Evolutionary conservation across 176 grass and related monocot genomes (phyloP), one percentile per base, ranked within the genome.

Genomic region (Aechmea fasciata): DNA sequence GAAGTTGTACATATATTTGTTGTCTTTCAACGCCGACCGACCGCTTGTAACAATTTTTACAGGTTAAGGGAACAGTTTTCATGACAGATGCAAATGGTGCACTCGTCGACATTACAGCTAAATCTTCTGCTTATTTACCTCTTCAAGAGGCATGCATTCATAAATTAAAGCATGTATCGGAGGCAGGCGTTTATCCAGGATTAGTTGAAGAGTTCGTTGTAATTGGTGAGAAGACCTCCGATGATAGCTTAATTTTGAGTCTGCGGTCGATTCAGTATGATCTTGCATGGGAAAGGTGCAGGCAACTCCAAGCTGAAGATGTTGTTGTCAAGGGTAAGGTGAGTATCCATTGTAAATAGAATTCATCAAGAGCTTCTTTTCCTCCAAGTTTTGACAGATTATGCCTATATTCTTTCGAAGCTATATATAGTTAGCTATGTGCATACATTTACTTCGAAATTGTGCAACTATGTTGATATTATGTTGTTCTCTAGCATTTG

Each of bases 261-360:
- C 64, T 93, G 26, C 80, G 85, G 79, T 69, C 84, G 70, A 83
- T 83, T 75, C 89, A 93, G 65, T 91, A 85, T 80, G 86, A 93
- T 59, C 76, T 99, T 63, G 89, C 89, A 13, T 99, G 94, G 94
- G 89, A 99, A 82, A 83, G 94, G 23, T 93, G 89, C 66, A 83
- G 89, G 50, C 89, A 99, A 66, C 86, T 99, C 61, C 94, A 99
- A 71, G 89, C 86, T 51, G 94, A 99, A 85, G 89, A 99, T 81
- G 84, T 77, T 51, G 47, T 85, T 15, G 52, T 87, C 65, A 81
- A 82, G 68, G 94, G 94, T 49, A 92, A 63, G 77, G 93, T 97
- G 72, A 87, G 94, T 87, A 85, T 69, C 64, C 70, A 10, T 69
- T n/a, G 29, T 2, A 24, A 3, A 41, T 41, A 7, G 33, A 3